Base-by-base conservation (phyloP, 345 rosid species). In the Stellera chamaejasme region DNA sequence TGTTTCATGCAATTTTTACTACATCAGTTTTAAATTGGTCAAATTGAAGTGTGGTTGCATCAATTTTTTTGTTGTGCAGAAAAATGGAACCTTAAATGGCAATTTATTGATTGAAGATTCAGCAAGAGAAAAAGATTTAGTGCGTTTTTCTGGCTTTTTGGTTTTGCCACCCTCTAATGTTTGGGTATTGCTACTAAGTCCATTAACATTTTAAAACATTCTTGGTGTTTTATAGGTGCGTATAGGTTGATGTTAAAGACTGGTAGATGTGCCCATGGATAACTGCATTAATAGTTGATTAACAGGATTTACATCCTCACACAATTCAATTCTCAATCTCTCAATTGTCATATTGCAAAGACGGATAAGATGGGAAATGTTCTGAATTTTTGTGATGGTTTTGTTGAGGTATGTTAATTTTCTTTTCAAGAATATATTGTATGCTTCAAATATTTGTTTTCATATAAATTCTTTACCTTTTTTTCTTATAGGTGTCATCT, bases 261-360 rank as follows among this genome's bases (percentile, higher is more conserved):
- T 90, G 60, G 81, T 90, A 11, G 91, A 87, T 77, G 79, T 90
- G 1, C 97, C 94, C 6, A 82, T 84, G 90, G 87, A 96, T 58
- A 90, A 87, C 56, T 90, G 97, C 64, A 79, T 90, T 50, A 84
- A 87, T 71, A 87, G 97, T 59, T 85, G 93, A 50, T 87, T n/a
- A 84, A 82, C 83, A 90, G 84, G 78, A 84, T 90, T 25, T 90
- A 75, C 50, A 79, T 87, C 63, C 87, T 90, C n/a, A 84, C 97
- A 23, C 97, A 90, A 55, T 87, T 77, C 69, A 90, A 87, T 69
- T 90, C 97, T 8, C 88, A 80, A 63, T 90, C 96, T 41, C 88
- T 90, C 14, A 87, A 90, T 50, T 73, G 87, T 26, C 97, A 87
- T 65, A 75, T 84, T 60, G 70, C 87, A 14, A 79, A 84, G 47